Conservation (phyloP, 1,284 basidiomycete genomes). For the Ganoderma lingzhi region DNA sequence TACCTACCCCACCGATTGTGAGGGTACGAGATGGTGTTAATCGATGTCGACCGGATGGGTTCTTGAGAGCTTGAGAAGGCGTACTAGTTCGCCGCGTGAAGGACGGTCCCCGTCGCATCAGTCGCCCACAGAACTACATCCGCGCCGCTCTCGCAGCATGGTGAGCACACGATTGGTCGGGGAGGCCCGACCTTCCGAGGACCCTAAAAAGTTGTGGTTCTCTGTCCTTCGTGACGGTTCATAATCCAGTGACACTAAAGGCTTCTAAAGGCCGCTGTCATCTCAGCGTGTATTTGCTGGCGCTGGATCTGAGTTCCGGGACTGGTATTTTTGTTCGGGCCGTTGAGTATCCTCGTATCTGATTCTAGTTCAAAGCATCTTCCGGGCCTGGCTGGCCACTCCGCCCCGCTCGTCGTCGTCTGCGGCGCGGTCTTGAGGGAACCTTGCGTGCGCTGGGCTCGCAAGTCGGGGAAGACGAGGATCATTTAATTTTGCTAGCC, state of each 20-base stretch:
- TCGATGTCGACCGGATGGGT: not conserved
- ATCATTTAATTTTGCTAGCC: not conserved
- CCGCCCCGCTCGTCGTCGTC: not conserved
- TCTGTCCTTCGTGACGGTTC: not conserved
- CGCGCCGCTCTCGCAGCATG: slow-evolving; percentile 9
- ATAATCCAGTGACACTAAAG: not conserved
- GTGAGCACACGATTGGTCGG: slow-evolving; percentile 9
- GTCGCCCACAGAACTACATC: not conserved
- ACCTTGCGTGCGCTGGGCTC: not conserved
- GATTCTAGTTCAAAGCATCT: not conserved
- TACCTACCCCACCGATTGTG: not conserved
- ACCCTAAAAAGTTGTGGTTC: slow-evolving; percentile 18
- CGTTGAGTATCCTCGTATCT: not conserved
- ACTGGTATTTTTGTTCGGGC: not conserved
- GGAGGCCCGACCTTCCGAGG: slow-evolving; percentile 7
- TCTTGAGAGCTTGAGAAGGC: not conserved
- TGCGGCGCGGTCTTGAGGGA: not conserved
- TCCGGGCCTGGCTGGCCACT: not conserved
- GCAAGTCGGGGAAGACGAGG: not conserved
- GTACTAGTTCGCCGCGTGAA: slow-evolving; percentile 1
- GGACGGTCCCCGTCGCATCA: not conserved
- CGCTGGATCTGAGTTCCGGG: not conserved
- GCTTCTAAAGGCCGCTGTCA: not conserved
- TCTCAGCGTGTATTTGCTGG: not conserved
- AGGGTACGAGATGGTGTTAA: not conserved